Evolutionary conservation across 2,329 filamentous ascomycete genomes (phyloP).

Genomic region (Colletotrichum noveboracense): DNA sequence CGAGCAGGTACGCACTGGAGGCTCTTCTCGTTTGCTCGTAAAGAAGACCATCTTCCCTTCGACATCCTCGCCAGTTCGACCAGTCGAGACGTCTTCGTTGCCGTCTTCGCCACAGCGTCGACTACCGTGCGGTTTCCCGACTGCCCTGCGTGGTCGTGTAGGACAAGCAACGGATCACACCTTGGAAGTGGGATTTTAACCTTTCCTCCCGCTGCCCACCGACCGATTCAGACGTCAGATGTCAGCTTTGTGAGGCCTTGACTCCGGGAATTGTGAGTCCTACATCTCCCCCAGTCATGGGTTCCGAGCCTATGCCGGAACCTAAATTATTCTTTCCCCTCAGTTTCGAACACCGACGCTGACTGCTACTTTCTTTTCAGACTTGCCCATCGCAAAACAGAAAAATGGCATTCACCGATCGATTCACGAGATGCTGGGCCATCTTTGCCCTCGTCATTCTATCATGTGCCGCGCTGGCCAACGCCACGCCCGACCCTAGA

Average conservation of each 20-base stretch:
- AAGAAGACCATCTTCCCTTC: neutral
- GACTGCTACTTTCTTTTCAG: neutral
- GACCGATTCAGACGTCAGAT: slow-evolving; percentile 15
- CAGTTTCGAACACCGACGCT: neutral
- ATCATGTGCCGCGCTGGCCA: slow-evolving; percentile 26
- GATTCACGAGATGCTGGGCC: slow-evolving; percentile 25
- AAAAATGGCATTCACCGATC: slow-evolving; percentile 26
- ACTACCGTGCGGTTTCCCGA: neutral
- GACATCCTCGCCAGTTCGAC: neutral
- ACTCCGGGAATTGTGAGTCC: slow-evolving; percentile 7
- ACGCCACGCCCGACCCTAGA: neutral
- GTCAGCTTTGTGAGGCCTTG: slow-evolving; percentile 10
- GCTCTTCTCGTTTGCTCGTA: neutral
- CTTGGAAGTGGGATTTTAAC: slow-evolving; percentile 3
- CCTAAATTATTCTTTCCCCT: neutral
- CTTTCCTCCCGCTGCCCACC: slow-evolving; percentile 1
- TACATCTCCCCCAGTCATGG: neutral
- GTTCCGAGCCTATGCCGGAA: neutral
- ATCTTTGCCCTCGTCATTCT: slow-evolving; percentile 28
- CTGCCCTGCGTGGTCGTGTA: neutral
- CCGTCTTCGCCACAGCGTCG: slow-evolving; percentile 5
- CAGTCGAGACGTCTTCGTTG: neutral
- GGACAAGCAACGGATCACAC: slow-evolving; percentile 1
- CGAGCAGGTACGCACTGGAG: neutral
- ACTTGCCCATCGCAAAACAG: neutral